Base-by-base conservation (phyloP, 202 grass and related monocot species). In the Brachypodium distachyon region DNA sequence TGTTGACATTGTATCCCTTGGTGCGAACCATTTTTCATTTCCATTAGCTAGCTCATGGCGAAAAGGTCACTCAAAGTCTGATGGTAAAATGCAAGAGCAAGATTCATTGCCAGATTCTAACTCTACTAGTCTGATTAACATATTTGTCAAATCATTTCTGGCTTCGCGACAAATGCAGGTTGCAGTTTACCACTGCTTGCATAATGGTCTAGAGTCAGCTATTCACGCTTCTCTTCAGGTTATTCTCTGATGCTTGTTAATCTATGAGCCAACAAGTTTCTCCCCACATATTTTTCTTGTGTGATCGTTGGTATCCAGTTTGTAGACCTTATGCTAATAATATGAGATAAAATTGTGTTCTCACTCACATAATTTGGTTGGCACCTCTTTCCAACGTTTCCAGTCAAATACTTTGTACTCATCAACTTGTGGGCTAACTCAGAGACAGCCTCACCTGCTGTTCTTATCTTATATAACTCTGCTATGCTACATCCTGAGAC, bases 201-300 rank as follows among this genome's bases (percentile, higher is more conserved):
- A 92, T 83, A 98, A 91, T 84, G 91, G 91, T 86, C 50, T 90
- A 63, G 91, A 98, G 77, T 98, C 91, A 19, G 86, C 91, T 57
- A 86, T 98, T 19, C 85, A 88, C 81, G 95, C 95, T 76, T 82
- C 87, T 81, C 88, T 98, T 76, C 95, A 98, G 95, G 91, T 94
- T 31, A 82, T 44, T 84, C n/a, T 83, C 19, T 13, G 51, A 74
- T 62, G 70, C 49, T 78, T 73, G 32, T 36, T 72, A 50, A 72
- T 33, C 16, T 33, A 16, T 18, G 22, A 7, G 64, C 36, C 39
- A 67, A 14, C 21, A 56, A 17, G 11, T 51, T 66, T 76, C 13
- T 29, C 17, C 47, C 14, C 18, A 36, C 46, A 21, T 37, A 39
- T 48, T 63, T 65, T 5, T 78, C 23, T 40, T 48, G 38, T 2